phyloP scores from a whole-genome alignment of 2,329 filamentous ascomycete genomes.

The Aureobasidium sp. region DNA sequence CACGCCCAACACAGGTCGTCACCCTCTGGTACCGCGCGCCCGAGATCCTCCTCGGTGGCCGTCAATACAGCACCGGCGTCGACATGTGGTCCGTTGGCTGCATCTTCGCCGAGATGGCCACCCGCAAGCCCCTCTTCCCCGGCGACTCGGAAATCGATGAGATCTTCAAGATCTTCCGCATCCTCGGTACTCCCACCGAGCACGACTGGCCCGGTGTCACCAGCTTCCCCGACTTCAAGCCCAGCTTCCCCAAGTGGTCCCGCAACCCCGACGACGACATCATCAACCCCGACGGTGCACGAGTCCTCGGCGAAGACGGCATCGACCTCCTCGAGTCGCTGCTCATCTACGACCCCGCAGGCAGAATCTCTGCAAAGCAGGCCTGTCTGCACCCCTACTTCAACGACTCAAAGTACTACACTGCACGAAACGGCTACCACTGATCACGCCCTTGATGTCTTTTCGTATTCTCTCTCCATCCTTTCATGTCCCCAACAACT shows the following conservation, averaged over 20 bases:
- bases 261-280: conserved; percentile 60
- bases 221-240: conserved; percentile 90
- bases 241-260: conserved; percentile 86
- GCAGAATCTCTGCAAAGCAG: conserved; percentile 82
- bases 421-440: conserved; percentile 23
- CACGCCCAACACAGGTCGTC: conserved; percentile 53
- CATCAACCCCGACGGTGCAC: conserved; percentile 50
- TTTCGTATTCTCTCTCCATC: conserved; percentile 10
- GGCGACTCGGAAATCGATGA: conserved; percentile 91
- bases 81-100: conserved; percentile 95
- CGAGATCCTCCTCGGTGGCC: conserved; percentile 82
- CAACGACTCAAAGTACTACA: conserved; percentile 20
- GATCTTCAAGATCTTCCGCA: conserved; percentile 84
- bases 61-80: conserved; percentile 88
- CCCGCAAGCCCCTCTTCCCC: conserved; percentile 83
- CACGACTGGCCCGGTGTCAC: conserved; percentile 82
- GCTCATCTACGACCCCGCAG: conserved; percentile 80
- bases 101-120: conserved; percentile 96
- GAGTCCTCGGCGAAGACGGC: conserved; percentile 59
- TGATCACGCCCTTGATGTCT: conserved; percentile 14
- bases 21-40: conserved; percentile 90
- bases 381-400: conserved; percentile 83
- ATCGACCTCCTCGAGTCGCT: conserved; percentile 63
- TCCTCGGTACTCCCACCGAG: conserved; percentile 78
- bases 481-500: conserved; percentile 1